Base-by-base conservation (phyloP, 257 asterid species). In the Nicotiana obtusifolia region DNA sequence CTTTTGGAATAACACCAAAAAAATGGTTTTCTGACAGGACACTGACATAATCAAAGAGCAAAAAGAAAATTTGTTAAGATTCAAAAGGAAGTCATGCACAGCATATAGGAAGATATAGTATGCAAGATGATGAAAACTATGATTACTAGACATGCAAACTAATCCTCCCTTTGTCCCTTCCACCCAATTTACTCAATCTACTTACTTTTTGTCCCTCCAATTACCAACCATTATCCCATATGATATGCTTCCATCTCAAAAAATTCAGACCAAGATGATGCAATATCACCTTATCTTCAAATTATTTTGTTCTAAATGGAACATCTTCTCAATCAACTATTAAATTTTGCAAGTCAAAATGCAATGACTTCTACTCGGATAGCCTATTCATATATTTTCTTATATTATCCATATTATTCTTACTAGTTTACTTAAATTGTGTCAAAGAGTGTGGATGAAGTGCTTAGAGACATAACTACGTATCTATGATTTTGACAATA, bases 1-100 rank as follows among this genome's bases (percentile, higher is more conserved):
- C 90, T 81, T 79, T 90, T 0, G 99, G 99, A 66, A 95, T 90
- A 76, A 85, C 82, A 41, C 97, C 98, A 54, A 85, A 90, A 37
- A 95, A 86, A 79, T 78, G 88, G 94, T 95, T 95, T 85, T 85
- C 82, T 60, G 95, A 91, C 66, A 95, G 92, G 73, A 88, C 82
- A 67, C 90, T 88, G 31, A 26, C 3, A 15, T 75, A 64, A 62
- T 64, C 71, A 80, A 33, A 64, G 76, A 35, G 30, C 15, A 80
- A 80, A 80, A 16, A 64, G 4, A 7, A n/a, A 24, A 49, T 47
- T 80, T 44, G 33, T 19, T 35, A 78, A 64, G n/a, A 64, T 80
- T 37, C 53, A 56, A 68, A 69, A 68, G 16, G 52, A 66, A 78
- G 37, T 14, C n/a, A 20, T 26, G 15, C 76, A 64, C 19, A 47